Base-by-base conservation (phyloP, 2,329 filamentous ascomycete species). In the Clonostachys sp. region DNA sequence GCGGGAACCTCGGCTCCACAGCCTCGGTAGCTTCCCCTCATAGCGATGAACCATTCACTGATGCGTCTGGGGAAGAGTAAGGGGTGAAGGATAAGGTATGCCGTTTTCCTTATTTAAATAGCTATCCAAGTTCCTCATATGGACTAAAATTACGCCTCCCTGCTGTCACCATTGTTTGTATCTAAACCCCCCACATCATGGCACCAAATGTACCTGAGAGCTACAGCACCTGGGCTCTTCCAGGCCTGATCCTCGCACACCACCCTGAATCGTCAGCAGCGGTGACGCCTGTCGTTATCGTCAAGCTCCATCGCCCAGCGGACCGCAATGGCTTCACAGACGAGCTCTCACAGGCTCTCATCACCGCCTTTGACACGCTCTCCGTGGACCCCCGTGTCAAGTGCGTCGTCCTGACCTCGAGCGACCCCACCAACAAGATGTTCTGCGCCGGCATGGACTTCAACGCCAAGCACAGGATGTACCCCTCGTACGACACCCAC, bases 261-360 rank as follows among this genome's bases (percentile, higher is more conserved):
- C 66, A 77, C 52, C 77, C 77, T 1, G 49, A 62, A 3, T 64
- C 66, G 9, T 80, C 84, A 0, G 61, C 74, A 12, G 67, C 73
- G 4, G 75, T 78, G 13, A 87, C 84, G 1, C 75, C 77, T 14
- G 74, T 87, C 45, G 73, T 89, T 44, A 62, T 87, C 51, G 63
- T 88, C 34, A 78, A 78, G 3, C 75, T 89, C 39, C 73, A 86
- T 66, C 80, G 86, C 16, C 86, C 85, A 1, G 63, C 68, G 12
- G 80, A 81, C 50, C 74, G 83, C 66, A 89, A 89, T 74, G 84
- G 82, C 50, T 88, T 89, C 64, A 88, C 83, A 4, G 68, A 74
- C 17, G 70, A 65, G 13, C 88, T 89, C 82, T 77, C 78, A 56
- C 57, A 65, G 14, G 83, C 85, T 55, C 71, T 89, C 33, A 74